These are phyloP conservation scores for Dichotomopilus funicola DNA, from an alignment of 2,329 filamentous ascomycete genomes.

Conservation along the genomic window DNA sequence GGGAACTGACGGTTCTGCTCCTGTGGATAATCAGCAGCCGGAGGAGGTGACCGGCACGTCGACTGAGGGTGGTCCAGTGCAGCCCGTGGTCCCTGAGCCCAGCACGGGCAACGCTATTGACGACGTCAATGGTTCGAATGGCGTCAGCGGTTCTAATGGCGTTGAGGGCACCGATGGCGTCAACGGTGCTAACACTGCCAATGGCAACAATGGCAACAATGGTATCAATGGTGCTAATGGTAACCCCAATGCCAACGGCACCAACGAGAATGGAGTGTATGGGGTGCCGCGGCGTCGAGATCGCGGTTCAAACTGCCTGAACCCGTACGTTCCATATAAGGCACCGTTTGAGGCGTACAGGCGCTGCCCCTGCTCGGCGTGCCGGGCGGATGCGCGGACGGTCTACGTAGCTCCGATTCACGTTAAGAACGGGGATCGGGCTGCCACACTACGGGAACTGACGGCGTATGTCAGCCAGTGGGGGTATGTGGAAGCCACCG, in stretches of 20 bases:
- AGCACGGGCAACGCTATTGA: too few species aligned
- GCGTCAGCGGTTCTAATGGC: too few species aligned
- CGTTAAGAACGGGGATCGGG: background rate
- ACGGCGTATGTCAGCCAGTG: background rate
- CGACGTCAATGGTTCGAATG: too few species aligned
- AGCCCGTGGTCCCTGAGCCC: too few species aligned
- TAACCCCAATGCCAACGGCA: background rate
- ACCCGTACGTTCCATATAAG: background rate
- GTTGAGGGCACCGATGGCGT: too few species aligned
- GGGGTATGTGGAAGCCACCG: constrained; percentile 5
- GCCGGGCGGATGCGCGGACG: background rate
- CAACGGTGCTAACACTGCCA: background rate
- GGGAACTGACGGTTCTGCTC: too few species aligned
- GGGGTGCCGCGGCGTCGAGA: too few species aligned
- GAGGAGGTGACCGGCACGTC: too few species aligned
- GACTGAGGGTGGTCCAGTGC: too few species aligned
- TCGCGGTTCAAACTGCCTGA: background rate
- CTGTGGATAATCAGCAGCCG: too few species aligned
- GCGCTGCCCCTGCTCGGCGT: background rate
- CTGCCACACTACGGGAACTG: background rate
- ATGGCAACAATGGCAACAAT: background rate
- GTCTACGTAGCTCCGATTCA: background rate
- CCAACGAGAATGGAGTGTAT: too few species aligned
- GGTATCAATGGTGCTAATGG: background rate
- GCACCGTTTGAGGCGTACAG: background rate